These are phyloP conservation scores for Sporisorium reilianum DNA, from an alignment of 1,284 basidiomycete species.

Conservation along the genomic window DNA sequence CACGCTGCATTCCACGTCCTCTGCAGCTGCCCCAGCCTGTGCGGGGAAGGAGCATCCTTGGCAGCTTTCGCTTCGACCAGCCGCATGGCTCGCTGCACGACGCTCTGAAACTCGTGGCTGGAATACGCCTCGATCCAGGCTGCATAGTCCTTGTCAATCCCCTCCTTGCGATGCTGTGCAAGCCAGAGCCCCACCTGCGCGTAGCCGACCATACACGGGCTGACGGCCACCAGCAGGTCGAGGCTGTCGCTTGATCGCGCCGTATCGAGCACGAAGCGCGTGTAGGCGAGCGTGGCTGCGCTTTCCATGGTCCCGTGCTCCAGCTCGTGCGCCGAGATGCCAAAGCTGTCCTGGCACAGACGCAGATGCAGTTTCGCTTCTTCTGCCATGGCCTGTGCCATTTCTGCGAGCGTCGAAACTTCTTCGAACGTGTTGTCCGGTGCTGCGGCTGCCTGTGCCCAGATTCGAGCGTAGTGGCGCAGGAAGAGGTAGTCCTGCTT, in stretches of 20 bases:
- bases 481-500: slow-evolving; percentile 74
- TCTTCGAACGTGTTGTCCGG: slow-evolving; percentile 72
- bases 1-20: slow-evolving; percentile 82
- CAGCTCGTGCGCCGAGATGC: slow-evolving; percentile 45
- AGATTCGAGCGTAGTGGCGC: slow-evolving; percentile 72
- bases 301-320: slow-evolving; percentile 53
- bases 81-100: slow-evolving; percentile 81
- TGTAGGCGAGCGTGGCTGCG: slow-evolving; percentile 63
- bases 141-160: slow-evolving; percentile 27
- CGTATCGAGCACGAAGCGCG: slow-evolving; percentile 62
- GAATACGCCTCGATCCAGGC: slow-evolving; percentile 87
- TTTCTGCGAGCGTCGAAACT: slow-evolving; percentile 78
- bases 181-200: slow-evolving; percentile 87
- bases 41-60: slow-evolving; percentile 77
- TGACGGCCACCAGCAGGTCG: slow-evolving; percentile 82
- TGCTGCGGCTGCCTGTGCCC: slow-evolving; percentile 76
- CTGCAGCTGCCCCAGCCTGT: slow-evolving; percentile 77
- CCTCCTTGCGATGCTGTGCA: slow-evolving; percentile 52
- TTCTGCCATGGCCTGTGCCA: slow-evolving; percentile 64
- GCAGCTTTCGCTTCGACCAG: slow-evolving; percentile 64
- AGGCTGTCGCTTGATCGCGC: slow-evolving; percentile 75
- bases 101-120: slow-evolving; percentile 78
- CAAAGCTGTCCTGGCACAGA: slow-evolving; percentile 52
- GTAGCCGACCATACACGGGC: slow-evolving; percentile 89
- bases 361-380: slow-evolving; percentile 58